Base-by-base conservation (phyloP, 2,329 filamentous ascomycete species). In the Raffaelea albimanens region DNA sequence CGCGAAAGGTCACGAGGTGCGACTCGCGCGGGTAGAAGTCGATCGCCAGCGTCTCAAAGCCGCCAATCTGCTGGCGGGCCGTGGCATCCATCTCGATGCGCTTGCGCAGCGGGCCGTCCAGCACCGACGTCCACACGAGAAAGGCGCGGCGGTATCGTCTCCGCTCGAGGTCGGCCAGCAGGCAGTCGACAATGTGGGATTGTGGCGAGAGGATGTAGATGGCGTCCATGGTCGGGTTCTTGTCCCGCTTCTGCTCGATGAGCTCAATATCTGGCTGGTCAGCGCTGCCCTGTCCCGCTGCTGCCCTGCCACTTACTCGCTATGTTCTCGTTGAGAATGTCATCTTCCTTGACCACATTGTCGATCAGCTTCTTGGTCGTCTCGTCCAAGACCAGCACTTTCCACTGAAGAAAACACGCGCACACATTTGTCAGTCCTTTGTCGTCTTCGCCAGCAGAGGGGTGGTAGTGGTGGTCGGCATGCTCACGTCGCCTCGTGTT, bases 241-340 rank as follows among this genome's bases (percentile, higher is more conserved):
- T 75, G 43, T 85, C 82, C 61, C 93, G 81, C 58, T 81, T 82
- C 53, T 93, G 81, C 71, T 96, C 90, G 67, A 98, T 94, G 61
- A 80, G 80, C 73, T 97, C 91, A 65, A 98, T 91, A 67, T 95
- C 90, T 95, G 65, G 16, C n/a, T 14, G 38, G 25, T 29, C 25
- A 29, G 25, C 25, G 7, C 7, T 29, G 25, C 7, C 13, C 13
- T 13, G 25, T 29, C 25, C 25, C 13, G 7, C 7, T 29, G 7
- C 25, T 29, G 7, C 7, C 25, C 25, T 29, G n/a, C n/a, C 25
- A 29, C 83, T 63, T 76, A 95, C 90, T 95, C 56, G 90, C 91
- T 66, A 98, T 87, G 64, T 95, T 95, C 67, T 89, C 82, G 63
- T 95, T 94, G 68, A 98, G 83, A 56, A 98, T 94, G 60, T 96